Percentiles rank a stretch among this genome's conserved stretches.
Conservation (phyloP, 148 eudicot genomes). For the Mesembryanthemum crystallinum region DNA sequence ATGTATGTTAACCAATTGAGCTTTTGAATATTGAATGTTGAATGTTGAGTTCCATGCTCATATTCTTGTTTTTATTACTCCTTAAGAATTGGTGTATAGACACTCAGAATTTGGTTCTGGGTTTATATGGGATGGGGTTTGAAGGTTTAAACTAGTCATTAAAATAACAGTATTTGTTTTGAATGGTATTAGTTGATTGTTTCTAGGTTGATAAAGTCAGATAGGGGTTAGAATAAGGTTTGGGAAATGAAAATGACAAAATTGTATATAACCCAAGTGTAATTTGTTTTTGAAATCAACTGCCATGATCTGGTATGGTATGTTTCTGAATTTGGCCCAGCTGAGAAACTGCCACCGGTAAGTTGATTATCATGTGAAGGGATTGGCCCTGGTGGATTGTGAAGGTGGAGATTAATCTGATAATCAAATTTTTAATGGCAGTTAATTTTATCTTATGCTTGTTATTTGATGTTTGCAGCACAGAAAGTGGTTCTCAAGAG, state of each 20-base stretch:
- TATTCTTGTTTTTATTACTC: no score
- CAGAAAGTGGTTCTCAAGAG: background rate
- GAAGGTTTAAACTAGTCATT: background rate
- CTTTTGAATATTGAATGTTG: no score
- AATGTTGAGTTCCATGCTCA: no score
- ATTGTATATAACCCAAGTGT: background rate
- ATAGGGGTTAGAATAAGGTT: background rate
- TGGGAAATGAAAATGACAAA: background rate
- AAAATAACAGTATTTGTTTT: background rate
- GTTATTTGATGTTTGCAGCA: conserved; percentile 28
- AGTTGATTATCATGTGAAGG: background rate
- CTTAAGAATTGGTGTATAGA: no score
- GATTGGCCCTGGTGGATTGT: background rate
- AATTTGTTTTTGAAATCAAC: background rate
- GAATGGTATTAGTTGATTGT: background rate
- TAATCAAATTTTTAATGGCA: background rate
- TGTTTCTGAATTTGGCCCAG: background rate
- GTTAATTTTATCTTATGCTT: conserved; percentile 2
- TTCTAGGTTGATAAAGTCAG: background rate
- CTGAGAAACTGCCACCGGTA: background rate
- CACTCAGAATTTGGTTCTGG: no score
- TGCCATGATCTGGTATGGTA: background rate
- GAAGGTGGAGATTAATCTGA: background rate
- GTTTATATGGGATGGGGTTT: background rate
- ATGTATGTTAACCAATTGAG: no score